Percentiles rank a stretch among this genome's conserved stretches.
phyloP scores from a whole-genome alignment of 345 rosid species.

The Dimocarpus longan region DNA sequence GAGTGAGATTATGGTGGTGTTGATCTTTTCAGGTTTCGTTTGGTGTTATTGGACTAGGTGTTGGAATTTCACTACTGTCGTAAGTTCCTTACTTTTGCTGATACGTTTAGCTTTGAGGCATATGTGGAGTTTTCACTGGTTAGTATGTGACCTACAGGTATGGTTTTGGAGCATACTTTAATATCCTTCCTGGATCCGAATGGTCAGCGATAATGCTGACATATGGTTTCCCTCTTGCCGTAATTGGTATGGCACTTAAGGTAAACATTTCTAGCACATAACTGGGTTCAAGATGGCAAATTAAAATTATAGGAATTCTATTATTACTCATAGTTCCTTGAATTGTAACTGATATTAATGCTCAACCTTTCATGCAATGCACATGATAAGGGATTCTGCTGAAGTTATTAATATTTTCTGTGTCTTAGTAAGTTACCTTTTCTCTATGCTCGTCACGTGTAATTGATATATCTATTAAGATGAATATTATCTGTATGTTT shows the following conservation, averaged over 20 bases:
- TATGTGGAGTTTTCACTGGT: constrained; percentile 14
- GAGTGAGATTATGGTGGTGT: neutral
- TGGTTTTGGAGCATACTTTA: constrained; percentile 95
- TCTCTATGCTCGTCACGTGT: neutral
- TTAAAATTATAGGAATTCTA: neutral
- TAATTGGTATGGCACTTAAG: constrained; percentile 99
- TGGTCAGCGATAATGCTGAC: constrained; percentile 98
- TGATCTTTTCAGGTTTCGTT: constrained; percentile 70
- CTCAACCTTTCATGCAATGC: neutral
- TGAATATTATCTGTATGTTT: neutral
- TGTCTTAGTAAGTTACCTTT: neutral
- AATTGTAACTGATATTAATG: constrained; percentile 3
- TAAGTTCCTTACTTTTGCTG: constrained; percentile 41
- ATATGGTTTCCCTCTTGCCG: constrained; percentile 95
- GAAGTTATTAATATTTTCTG: neutral
- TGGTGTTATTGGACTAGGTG: constrained; percentile 84
- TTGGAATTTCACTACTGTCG: constrained; percentile 80
- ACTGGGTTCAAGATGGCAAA: constrained; percentile 9
- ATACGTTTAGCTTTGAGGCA: neutral
- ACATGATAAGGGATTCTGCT: neutral
- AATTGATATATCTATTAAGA: neutral
- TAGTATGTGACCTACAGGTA: constrained; percentile 51
- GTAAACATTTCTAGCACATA: constrained; percentile 40
- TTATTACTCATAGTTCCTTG: neutral
- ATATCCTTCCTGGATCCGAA: constrained; percentile 91